Evolutionary conservation across 2,329 filamentous ascomycete species (phyloP), one percentile per base, ranked within the genome.

Genomic region (Colletotrichum aenigma): DNA sequence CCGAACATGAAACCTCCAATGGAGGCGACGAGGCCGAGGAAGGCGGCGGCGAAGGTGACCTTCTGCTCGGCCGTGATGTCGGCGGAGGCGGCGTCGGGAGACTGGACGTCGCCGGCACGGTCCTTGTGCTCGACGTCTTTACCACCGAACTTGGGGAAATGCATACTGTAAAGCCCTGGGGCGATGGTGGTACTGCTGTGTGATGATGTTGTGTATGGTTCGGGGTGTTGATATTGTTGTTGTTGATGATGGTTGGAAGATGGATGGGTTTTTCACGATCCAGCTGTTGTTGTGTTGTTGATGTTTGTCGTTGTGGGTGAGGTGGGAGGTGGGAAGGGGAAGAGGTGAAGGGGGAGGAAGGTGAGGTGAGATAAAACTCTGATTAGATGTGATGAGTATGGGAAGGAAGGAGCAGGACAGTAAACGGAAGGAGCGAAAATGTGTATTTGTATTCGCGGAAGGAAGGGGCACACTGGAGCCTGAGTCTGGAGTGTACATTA

Each of bases 1-100:
- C 90, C 90, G 76, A 91, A 91, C 80, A 91, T 89, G 84, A 91
- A 88, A 68, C 90, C 87, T 78, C 90, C 89, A 70, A 91, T 87
- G 76, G 88, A 90, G 75, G 89, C 89, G 48, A 90, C 86, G 5
- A 85, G 79, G 36, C 89, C 90, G 36, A 91, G 84, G 71, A 89
- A 84, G 78, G 86, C 81, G n/a, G 89, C 87, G 12, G 86, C 74
- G 43, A 85, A 74, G 43, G 87, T 88, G 48, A 86, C 24, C 70
- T 74, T 76, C 70, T 85, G 78, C 65, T 81, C 72, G 55, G 76
- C 71, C 13, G 24, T 64, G 65, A 73, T 15, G 18, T 76, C 74
- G 43, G 70, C 18, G 62, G 73, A 62, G 43, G 58, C 64, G 18
- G 73, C 32, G 32, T 56, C 26, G 21, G 58, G 38, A 30, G 61